These are phyloP conservation scores for Endocarpon pusillum DNA, from an alignment of 495 filamentous ascomycete species.

Conservation along the genomic window DNA sequence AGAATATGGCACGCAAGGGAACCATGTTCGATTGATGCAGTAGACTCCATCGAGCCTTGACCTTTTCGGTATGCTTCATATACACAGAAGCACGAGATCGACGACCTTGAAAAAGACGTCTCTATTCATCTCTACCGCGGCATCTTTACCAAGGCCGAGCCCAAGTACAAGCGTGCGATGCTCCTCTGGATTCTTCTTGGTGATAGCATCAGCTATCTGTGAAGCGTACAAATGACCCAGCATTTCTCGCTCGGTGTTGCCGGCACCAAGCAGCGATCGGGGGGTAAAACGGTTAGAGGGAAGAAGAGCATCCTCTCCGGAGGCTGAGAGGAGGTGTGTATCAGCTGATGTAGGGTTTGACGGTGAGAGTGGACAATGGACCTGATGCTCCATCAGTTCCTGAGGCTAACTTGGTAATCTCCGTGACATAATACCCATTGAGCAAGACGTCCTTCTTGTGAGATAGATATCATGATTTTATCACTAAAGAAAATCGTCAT, in stretches of 20 bases:
- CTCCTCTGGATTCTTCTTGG: constrained; percentile 44
- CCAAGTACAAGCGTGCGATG: constrained; percentile 51
- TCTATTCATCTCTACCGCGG: too few relatives aligned
- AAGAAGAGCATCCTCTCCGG: constrained; percentile 32
- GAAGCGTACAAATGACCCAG: constrained; percentile 58
- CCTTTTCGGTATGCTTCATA: too few relatives aligned
- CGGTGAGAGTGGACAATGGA: constrained; percentile 54
- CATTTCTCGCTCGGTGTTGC: constrained; percentile 47
- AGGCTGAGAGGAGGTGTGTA: constrained; percentile 1
- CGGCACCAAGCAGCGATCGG: constrained; percentile 56
- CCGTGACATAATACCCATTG: constrained; percentile 47
- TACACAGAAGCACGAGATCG: too few relatives aligned
- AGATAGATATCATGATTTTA: constrained; percentile 65
- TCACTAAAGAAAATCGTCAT: constrained; percentile 48
- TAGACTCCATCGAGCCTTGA: too few relatives aligned
- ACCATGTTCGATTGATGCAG: constrained; percentile 43
- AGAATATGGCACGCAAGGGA: constrained; percentile 58
- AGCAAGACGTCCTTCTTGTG: constrained; percentile 52
- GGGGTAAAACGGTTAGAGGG: constrained; percentile 57
- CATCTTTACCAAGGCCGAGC: too few relatives aligned
- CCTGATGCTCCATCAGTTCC: constrained; percentile 20
- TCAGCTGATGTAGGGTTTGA: constrained; percentile 20
- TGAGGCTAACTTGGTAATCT: neutral
- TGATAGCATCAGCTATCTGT: constrained; percentile 52
- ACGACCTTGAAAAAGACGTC: too few relatives aligned